Evolutionary conservation across 1,139 yeast species (phyloP), one percentile per base, ranked within the genome.

Genomic region (Nematodospora anomalae): DNA sequence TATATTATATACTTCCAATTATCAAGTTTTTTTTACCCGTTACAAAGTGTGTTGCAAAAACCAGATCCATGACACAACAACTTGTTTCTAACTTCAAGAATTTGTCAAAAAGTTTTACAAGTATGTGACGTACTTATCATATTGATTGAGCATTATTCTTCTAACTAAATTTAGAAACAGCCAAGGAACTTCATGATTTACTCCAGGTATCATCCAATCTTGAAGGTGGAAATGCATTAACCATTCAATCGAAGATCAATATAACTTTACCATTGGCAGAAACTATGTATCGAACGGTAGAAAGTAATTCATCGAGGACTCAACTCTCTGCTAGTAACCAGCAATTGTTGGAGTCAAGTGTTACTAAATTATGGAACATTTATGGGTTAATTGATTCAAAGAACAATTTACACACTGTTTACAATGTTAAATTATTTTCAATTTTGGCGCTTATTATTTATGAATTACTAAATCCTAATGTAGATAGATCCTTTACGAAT

Each of bases 321-420:
- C 35, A 36, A 22, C 21, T 41, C 9, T 37, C 41, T 9, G 16
- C 13, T 4, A 32, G 35, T 14, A 28, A 34, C 16, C 37, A 32
- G 23, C 41, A 42, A 9, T 28, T 35, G 11, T 20, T 55, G 3
- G 58, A 54, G 23, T 38, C 36, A 1, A 26, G 40, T 12, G 53
- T 56, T 2, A 49, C 60, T 6, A 50, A 48, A n/a, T 32, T 55
- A 6, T 61, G 66, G 66, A 62, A 61, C 33, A 13, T 26, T 12
- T 22, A 40, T 20, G 27, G 41, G 9, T 29, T 30, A 4, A 18
- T 32, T n/a, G 29, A 47, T 2, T 42, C 8, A 18, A 18, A 18
- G 21, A 18, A 51, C 1, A 45, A 26, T 35, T 39, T 18, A 10
- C 32, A 32, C 7, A 33, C 41, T 9, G 23, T 16, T 8, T 32